Evolutionary conservation across 148 eudicot species (phyloP).

Genomic region (Cornus suecica): DNA sequence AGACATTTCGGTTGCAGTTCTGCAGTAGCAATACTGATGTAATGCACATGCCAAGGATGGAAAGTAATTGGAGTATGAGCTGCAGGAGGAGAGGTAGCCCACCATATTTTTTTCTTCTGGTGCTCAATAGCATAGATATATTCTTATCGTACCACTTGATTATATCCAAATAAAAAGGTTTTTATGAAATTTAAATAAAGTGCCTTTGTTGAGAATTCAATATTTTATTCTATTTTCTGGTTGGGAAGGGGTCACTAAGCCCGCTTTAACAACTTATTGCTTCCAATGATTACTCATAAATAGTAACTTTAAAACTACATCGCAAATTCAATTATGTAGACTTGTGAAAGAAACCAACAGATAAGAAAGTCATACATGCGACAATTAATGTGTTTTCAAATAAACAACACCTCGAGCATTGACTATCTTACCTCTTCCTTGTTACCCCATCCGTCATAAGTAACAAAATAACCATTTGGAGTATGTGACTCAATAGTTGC

Average conservation of each 20-base stretch:
- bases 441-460: slow-evolving; percentile 88
- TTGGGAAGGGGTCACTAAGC: too few relatives aligned
- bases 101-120: background rate
- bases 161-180: too few relatives aligned
- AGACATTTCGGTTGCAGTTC: background rate
- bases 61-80: background rate
- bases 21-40: background rate
- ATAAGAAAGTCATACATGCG: background rate
- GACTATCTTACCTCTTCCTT: slow-evolving; percentile 73
- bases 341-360: background rate
- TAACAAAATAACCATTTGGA: slow-evolving; percentile 68
- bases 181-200: too few relatives aligned
- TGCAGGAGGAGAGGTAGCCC: too few relatives aligned
- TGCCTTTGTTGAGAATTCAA: too few relatives aligned
- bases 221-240: too few relatives aligned
- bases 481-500: slow-evolving; percentile 75
- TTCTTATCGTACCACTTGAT: background rate
- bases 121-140: background rate
- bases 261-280: too few relatives aligned
- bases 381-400: background rate
- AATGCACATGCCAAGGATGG: background rate
- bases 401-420: background rate
- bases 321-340: background rate
- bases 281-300: background rate
- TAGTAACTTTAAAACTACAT: background rate